Base-by-base conservation (phyloP, 1,284 basidiomycete genomes). In the Cystobasidiaceae sp. region DNA sequence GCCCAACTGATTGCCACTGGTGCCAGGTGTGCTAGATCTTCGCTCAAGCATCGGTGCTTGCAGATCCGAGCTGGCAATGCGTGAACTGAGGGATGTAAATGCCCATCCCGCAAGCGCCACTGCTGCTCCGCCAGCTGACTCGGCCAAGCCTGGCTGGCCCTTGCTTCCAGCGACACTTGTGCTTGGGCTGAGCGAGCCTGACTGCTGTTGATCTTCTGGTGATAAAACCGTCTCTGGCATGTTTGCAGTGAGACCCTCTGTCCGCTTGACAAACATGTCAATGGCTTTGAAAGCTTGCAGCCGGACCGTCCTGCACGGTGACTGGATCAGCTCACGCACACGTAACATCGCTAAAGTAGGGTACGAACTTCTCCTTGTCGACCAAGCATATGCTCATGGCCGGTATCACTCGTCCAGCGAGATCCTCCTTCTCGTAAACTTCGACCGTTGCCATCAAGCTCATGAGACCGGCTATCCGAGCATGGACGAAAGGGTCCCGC, bases 381-480 rank as follows among this genome's bases (percentile, higher is more conserved):
- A 96, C 81, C 72, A 92, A 78, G 0, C 87, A 82, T 56, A 85
- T 86, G 1, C 87, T 81, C 78, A 96, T 85, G 69, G 84, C 87
- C 0, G 93, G 91, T 27, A 97, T 85, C 0, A 96, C 93, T 74
- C 87, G 91, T 0, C 82, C 83, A 0, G 92, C 91, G n/a, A 96
- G 75, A 68, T 97, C 93, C 64, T 93, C 89, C 23, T 83, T 77
- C 58, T 89, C 92, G 71, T 91, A 98, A 68, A 87, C 89, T 32
- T 97, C 93, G 17, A 87, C 85, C 0, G 91, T 93, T 0, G 94
- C 93, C 86, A 93, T 94, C 71, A 97, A 85, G 15, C 93, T 90
- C 90, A 94, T 93, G 45, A 98, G 77, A 0, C 91, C 96, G 0
- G 94, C 94, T 0, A 97, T 91, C 30, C 96, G 83, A 0, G 92